Conservation (phyloP, 179 eudicot genomes). For the Spergularia azorica region DNA sequence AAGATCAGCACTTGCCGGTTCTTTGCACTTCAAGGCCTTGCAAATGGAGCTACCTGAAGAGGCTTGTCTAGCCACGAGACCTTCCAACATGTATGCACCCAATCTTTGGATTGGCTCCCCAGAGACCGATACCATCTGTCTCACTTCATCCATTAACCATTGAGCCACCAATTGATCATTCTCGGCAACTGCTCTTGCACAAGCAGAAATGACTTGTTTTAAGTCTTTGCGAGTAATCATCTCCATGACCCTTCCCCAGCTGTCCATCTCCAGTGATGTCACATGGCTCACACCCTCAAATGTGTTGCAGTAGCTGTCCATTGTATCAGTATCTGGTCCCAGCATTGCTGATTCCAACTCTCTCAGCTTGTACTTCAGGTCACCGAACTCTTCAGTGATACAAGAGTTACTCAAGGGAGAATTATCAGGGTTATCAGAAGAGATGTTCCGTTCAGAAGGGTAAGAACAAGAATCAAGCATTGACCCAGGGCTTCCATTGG, state of each 20-base stretch:
- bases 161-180: slow-evolving; percentile 54
- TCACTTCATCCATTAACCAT: slow-evolving; percentile 67
- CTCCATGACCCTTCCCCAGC: slow-evolving; percentile 63
- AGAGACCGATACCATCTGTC: slow-evolving; percentile 85
- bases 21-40: slow-evolving; percentile 66
- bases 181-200: slow-evolving; percentile 73
- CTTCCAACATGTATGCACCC: slow-evolving; percentile 95
- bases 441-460: slow-evolving; percentile 29
- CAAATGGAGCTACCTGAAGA: slow-evolving; percentile 83
- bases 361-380: slow-evolving; percentile 56
- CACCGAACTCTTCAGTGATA: slow-evolving; percentile 50
- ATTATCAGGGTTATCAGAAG: slow-evolving; percentile 42
- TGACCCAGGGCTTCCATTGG: slow-evolving; percentile 40
- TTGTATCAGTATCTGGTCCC: slow-evolving; percentile 67
- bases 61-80: slow-evolving; percentile 80
- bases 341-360: slow-evolving; percentile 71
- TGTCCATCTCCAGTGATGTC: slow-evolving; percentile 40
- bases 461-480: slow-evolving; percentile 36
- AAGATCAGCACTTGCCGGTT: slow-evolving; percentile 71
- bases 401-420: slow-evolving; percentile 59
- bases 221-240: slow-evolving; percentile 56
- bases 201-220: slow-evolving; percentile 62
- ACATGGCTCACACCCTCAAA: slow-evolving; percentile 30
- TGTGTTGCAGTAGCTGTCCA: slow-evolving; percentile 35
- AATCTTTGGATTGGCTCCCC: slow-evolving; percentile 89